A percentile compares a stretch with the other conserved stretches of the same genome.
Evolutionary conservation across 208 protist genomes (phyloP).

Genomic region (Wallacemonas sp.): DNA sequence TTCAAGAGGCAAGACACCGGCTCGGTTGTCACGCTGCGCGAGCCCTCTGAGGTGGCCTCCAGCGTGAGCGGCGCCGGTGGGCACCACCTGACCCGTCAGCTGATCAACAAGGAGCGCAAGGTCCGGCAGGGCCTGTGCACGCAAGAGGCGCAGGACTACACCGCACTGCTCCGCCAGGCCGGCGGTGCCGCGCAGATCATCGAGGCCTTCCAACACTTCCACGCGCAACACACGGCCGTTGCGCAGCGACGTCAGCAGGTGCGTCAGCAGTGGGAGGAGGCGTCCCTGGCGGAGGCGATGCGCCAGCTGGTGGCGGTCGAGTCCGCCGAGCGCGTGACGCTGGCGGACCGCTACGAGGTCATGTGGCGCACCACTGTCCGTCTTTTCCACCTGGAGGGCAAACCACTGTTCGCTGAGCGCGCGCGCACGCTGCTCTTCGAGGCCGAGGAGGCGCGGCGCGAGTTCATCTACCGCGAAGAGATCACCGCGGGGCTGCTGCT

Average conservation of each 20-base stretch:
- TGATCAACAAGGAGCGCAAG: constrained; percentile 16
- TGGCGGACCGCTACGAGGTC: constrained; percentile 20
- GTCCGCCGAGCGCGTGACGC: not conserved
- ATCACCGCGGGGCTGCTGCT: constrained; percentile 34
- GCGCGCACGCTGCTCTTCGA: constrained; percentile 24
- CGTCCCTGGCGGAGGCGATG: constrained; percentile 23
- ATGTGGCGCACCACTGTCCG: constrained; percentile 27
- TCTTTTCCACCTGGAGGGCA: constrained; percentile 24
- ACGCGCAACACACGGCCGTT: not conserved
- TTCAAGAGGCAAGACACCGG: not conserved
- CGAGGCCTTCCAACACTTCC: not conserved
- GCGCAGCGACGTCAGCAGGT: not conserved
- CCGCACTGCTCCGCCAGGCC: not conserved
- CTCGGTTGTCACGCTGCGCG: not conserved
- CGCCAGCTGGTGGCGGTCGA: constrained; percentile 22
- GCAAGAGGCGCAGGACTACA: constrained; percentile 18
- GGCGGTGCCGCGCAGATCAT: not conserved
- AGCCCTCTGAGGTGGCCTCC: too few species aligned
- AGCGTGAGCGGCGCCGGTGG: not conserved
- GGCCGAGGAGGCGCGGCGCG: constrained; percentile 38
- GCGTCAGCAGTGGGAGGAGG: constrained; percentile 20
- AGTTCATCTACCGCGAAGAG: constrained; percentile 45
- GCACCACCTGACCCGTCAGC: constrained; percentile 3
- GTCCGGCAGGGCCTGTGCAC: not conserved
- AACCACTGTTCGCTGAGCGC: constrained; percentile 24